A percentile compares a stretch with the other conserved stretches of the same genome.
These are phyloP conservation scores for Hippophae gyantsensis DNA, from an alignment of 306 rosid species.

Conservation along the genomic window DNA sequence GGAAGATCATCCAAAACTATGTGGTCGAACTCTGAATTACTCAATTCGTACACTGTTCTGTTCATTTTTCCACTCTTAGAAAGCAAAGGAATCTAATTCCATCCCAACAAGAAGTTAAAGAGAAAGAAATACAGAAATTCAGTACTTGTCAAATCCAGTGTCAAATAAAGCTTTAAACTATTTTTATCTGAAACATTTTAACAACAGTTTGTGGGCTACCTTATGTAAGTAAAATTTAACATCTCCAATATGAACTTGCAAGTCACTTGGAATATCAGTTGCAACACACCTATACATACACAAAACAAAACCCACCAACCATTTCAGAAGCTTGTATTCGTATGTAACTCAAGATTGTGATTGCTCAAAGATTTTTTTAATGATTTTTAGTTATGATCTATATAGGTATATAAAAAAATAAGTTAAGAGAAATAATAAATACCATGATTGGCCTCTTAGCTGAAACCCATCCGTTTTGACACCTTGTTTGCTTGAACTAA, in stretches of 20 bases:
- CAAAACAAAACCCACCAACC: not conserved
- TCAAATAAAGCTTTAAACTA: not conserved
- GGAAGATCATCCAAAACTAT: slow-evolving; percentile 73
- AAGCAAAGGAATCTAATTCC: slow-evolving; percentile 66
- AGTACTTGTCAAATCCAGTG: not conserved
- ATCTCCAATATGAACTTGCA: slow-evolving; percentile 62
- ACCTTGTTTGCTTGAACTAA: slow-evolving; percentile 51
- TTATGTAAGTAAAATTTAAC: slow-evolving; percentile 71
- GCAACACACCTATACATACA: slow-evolving; percentile 59
- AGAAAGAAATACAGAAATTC: not conserved
- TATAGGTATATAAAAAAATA: not conserved
- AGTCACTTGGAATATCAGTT: slow-evolving; percentile 87
- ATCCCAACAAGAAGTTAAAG: slow-evolving; percentile 15
- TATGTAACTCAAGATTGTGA: not conserved
- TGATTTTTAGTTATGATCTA: not conserved
- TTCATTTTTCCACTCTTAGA: slow-evolving; percentile 90
- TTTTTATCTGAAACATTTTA: not conserved
- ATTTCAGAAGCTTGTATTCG: not conserved
- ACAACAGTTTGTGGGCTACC: slow-evolving; percentile 32
- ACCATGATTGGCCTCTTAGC: slow-evolving; percentile 80
- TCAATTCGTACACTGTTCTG: slow-evolving; percentile 61
- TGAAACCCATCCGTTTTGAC: slow-evolving; percentile 86
- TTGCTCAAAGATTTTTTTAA: not conserved
- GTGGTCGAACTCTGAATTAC: slow-evolving; percentile 51
- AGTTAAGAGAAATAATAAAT: slow-evolving; percentile 10